Base-by-base conservation (phyloP, 2,329 filamentous ascomycete species). In the Ophiosphaerella narmari region DNA sequence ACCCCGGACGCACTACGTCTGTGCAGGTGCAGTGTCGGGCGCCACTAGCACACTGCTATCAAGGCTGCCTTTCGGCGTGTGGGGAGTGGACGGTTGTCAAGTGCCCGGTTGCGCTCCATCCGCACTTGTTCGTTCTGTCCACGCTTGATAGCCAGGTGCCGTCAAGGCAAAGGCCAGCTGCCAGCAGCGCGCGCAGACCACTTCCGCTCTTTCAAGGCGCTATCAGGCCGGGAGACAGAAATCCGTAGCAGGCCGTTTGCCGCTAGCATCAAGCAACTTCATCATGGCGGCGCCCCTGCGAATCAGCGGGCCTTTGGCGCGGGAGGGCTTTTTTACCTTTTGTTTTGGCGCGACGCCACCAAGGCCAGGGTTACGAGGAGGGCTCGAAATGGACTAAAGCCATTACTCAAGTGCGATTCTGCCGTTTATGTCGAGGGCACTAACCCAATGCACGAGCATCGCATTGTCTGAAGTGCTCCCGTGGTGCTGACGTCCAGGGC, bases 41-140 rank as follows among this genome's bases (percentile, higher is more conserved):
- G 54, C 49, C 59, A 56, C 64, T 65, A 65, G 60, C 49, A 46
- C 46, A 40, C 39, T 41, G 48, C 46, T 43, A 41, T 60, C 54
- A 51, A 59, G 58, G 67, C 66, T 68, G 66, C 67, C 68, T 68
- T 69, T 56, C 52, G 32, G 43, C 48, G 50, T 59, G 62, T 60
- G 60, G 60, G 59, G 65, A 57, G 57, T 40, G 36, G 26, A 43
- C 43, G 46, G 50, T 45, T 39, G 33, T 37, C 26, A 39, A 54
- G 35, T 49, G 46, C 50, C 45, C 55, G 58, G 52, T 52, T 47
- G 47, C 50, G 46, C 50, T 57, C 41, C 43, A 56, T 21, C 18
- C 18, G 18, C 18, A 21, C 18, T 21, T 21, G 18, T 21, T 21
- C 18, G 29, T 14, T 55, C 49, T 52, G 54, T 50, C 54, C 56